phyloP scores from a whole-genome alignment of 2,329 filamentous ascomycete species.

The Teratosphaeria zuluensis region DNA sequence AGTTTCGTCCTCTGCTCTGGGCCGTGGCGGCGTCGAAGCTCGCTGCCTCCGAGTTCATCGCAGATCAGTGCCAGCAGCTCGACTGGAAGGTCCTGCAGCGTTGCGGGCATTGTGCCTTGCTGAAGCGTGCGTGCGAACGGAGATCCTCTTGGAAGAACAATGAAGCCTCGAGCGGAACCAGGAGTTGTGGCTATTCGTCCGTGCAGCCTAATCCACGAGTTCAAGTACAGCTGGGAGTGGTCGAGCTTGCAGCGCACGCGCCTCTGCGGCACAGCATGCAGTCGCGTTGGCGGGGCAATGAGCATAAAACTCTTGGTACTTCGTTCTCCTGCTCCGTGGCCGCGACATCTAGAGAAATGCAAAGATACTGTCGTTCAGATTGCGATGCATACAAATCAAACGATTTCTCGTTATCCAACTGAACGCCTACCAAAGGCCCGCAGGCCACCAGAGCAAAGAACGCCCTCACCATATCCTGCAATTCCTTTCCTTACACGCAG shows the following conservation, averaged over 20 bases:
- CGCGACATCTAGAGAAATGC: no score
- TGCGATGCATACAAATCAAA: not conserved
- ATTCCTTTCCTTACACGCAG: not conserved
- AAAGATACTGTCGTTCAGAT: no score
- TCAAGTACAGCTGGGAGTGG: not conserved
- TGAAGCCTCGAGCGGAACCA: not conserved
- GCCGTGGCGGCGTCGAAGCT: slow-evolving; percentile 11
- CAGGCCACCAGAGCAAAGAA: not conserved
- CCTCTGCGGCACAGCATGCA: not conserved
- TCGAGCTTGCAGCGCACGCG: not conserved
- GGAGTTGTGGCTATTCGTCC: no score
- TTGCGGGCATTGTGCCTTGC: slow-evolving; percentile 5
- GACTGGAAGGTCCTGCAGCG: slow-evolving; percentile 7
- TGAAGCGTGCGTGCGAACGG: not conserved
- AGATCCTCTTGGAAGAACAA: not conserved
- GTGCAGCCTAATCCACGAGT: no score
- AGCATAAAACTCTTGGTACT: no score
- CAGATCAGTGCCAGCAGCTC: slow-evolving; percentile 11
- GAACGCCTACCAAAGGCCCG: not conserved
- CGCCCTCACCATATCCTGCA: not conserved
- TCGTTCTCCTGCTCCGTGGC: no score
- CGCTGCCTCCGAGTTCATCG: slow-evolving; percentile 11
- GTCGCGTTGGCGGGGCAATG: no score
- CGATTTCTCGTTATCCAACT: not conserved
- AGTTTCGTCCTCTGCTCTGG: slow-evolving; percentile 2